A percentile compares a stretch with the other conserved stretches of the same genome.
Conservation (phyloP, 306 rosid species). For the Morella rubra region DNA sequence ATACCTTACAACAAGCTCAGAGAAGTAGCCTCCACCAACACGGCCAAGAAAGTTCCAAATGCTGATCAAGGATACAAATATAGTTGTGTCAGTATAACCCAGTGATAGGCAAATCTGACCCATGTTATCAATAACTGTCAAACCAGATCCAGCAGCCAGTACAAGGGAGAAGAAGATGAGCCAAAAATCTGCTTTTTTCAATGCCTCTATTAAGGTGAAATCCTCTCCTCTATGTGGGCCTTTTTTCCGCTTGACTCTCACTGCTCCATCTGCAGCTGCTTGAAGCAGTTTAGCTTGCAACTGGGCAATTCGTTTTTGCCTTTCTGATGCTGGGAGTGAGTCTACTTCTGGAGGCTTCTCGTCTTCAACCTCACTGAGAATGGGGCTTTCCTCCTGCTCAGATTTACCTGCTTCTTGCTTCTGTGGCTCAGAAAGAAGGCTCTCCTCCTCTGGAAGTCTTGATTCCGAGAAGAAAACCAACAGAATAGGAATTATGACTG, state of each 20-base stretch:
- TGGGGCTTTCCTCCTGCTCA: constrained; percentile 15
- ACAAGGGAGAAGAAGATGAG: constrained; percentile 60
- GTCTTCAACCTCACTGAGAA: constrained; percentile 48
- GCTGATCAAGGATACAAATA: constrained; percentile 75
- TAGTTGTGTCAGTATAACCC: constrained; percentile 51
- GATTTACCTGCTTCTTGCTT: constrained; percentile 18
- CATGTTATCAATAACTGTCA: constrained; percentile 79
- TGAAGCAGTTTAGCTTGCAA: constrained; percentile 58
- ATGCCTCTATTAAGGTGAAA: constrained; percentile 68
- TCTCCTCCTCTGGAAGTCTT: constrained; percentile 37
- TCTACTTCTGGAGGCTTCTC: constrained; percentile 51
- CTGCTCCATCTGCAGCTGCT: constrained; percentile 54
- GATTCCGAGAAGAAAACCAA: constrained; percentile 54
- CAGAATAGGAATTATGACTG: constrained; percentile 49
- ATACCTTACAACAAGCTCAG: constrained; percentile 77
- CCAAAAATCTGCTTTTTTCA: constrained; percentile 72
- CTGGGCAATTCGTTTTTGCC: constrained; percentile 53
- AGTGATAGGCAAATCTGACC: constrained; percentile 83
- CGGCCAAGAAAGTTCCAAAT: constrained; percentile 94
- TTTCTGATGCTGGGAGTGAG: constrained; percentile 51
- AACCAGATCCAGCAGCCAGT: constrained; percentile 70
- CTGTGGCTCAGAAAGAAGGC: constrained; percentile 43
- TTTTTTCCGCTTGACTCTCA: constrained; percentile 49
- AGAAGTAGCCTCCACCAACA: constrained; percentile 80
- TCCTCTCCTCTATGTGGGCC: constrained; percentile 86